Evolutionary conservation across 2,329 filamentous ascomycete species (phyloP), one percentile per base, ranked within the genome.

Genomic region (Falciphora oryzae): DNA sequence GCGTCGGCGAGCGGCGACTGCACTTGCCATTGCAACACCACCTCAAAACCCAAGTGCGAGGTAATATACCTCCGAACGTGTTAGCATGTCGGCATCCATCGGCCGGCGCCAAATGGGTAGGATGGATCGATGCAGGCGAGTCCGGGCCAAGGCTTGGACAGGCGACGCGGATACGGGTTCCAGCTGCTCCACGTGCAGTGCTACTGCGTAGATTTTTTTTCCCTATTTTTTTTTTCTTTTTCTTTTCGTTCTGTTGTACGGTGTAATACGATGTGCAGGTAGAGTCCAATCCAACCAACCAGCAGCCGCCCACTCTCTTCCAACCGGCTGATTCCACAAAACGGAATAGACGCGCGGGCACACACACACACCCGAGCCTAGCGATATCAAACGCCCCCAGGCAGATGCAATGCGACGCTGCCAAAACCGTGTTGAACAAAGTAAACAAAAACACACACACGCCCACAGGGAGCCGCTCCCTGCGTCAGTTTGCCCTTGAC

Each of bases 201-300:
- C 44, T 53, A 53, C 44, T 53, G n/a, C 22, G 44, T n/a, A 53
- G 44, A 25, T 50, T n/a, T 27, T 38, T 64, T 65, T 61, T 69
- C 67, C 66, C 68, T 70, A 65, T 65, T 61, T 57, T 64, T 67
- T 50, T 22, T 50, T 50, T 50, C 8, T 25, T 53, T 53, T 53
- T 25, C n/a, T 53, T 53, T 25, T 50, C 18, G 5, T 25, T 25
- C 14, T 25, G 18, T 53, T 53, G 22, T 8, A 53, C 44, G 44
- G 8, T 22, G n/a, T n/a, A 53, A 10, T 53, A 53, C 44, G 44
- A 14, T 53, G 44, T 44, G 38, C 38, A 44, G 14, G 7, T 11
- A n/a, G n/a, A n/a, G 22, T 5, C 44, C 18, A 22, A n/a, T n/a
- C 44, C n/a, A 53, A 53, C 22, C 44, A n/a, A n/a, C 44, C 22